Conservation (phyloP, 2,329 filamentous ascomycete genomes). For the Botrytis porri region DNA sequence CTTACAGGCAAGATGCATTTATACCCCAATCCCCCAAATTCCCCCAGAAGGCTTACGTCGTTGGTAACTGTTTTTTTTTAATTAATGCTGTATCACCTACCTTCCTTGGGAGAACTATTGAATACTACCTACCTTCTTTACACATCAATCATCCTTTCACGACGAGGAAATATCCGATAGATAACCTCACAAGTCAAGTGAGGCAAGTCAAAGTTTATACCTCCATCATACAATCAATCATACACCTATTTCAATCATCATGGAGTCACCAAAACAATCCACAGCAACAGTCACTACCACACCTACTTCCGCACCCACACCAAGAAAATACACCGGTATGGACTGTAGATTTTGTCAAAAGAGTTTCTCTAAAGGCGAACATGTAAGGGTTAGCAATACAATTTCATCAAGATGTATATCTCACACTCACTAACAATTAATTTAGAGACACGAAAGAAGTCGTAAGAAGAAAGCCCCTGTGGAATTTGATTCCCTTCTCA, state of each 20-base stretch:
- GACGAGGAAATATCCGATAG: neutral
- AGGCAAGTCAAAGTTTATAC: neutral
- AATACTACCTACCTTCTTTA: neutral
- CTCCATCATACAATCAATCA: neutral
- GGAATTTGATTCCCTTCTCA: neutral
- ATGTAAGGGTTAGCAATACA: slow-evolving; percentile 38
- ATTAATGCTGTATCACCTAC: neutral
- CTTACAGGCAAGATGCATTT: neutral
- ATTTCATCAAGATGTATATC: slow-evolving; percentile 2
- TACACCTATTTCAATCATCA: neutral
- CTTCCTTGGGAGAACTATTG: neutral
- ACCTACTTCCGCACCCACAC: neutral
- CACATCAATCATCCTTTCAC: neutral
- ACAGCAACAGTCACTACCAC: neutral
- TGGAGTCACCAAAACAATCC: neutral
- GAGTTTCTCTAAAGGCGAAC: slow-evolving; percentile 43
- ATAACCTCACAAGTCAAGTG: neutral
- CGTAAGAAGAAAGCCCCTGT: slow-evolving; percentile 7
- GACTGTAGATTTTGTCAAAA: slow-evolving; percentile 43
- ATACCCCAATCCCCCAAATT: neutral
- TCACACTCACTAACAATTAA: neutral
- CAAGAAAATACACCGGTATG: slow-evolving; percentile 24
- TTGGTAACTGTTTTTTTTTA: neutral
- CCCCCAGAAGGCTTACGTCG: neutral
- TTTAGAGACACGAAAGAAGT: slow-evolving; percentile 15